phyloP scores from a whole-genome alignment of 192 early-diverging fungal genomes.

The Backusella australiensis region DNA sequence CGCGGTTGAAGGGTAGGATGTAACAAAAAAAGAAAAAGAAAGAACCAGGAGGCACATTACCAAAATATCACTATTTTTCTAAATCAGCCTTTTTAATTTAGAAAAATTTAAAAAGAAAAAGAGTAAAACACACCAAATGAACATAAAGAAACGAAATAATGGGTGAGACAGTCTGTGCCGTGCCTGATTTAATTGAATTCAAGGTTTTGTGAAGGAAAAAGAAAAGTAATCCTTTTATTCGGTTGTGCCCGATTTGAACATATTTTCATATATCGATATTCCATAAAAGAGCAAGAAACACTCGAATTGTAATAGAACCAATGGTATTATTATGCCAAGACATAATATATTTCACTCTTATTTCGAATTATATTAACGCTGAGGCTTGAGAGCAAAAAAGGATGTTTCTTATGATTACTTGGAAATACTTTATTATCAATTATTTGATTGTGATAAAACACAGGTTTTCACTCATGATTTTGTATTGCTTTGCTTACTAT shows the following conservation, averaged over 20 bases:
- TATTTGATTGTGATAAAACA: not conserved
- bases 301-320: not conserved
- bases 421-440: not conserved
- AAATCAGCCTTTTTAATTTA: not conserved
- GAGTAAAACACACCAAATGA: not conserved
- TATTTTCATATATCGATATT: not conserved
- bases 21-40: not conserved
- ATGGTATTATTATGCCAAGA: conserved; percentile 5
- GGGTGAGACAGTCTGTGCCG: not conserved
- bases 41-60: not conserved
- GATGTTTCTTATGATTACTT: not conserved
- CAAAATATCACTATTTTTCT: not conserved
- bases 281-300: not conserved
- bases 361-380: not conserved
- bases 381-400: not conserved
- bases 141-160: not conserved
- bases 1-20: not conserved
- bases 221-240: not conserved
- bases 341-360: not conserved
- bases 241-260: not conserved
- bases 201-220: not conserved
- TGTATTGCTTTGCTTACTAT: not conserved
- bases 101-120: not conserved
- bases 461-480: not conserved
- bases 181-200: not conserved